These are phyloP conservation scores for Chlamydomonas schloesseri DNA, from an alignment of 139 green algal genomes.

Conservation along the genomic window DNA sequence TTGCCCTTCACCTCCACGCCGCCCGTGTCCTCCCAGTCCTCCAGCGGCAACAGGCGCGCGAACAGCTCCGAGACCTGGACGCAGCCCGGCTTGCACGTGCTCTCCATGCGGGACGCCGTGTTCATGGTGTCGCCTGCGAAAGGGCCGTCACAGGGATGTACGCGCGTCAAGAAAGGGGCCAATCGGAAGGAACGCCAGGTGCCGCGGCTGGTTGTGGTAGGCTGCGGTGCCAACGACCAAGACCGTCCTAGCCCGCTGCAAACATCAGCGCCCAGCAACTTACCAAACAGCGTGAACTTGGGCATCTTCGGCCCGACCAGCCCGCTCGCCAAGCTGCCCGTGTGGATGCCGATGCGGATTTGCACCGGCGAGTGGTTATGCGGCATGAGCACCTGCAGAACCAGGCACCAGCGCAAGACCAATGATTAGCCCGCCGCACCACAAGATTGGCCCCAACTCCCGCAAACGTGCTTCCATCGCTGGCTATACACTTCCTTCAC, in stretches of 20 bases:
- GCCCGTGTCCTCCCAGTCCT: slow-evolving; percentile 56
- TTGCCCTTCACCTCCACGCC: slow-evolving; percentile 64
- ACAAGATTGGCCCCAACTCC: no score
- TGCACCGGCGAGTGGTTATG: slow-evolving; percentile 59
- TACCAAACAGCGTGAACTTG: slow-evolving; percentile 69
- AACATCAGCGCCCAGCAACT: not conserved
- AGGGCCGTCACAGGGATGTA: not conserved
- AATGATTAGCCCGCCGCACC: no score
- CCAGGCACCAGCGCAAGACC: no score
- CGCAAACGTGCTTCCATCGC: no score
- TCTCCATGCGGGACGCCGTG: slow-evolving; percentile 57
- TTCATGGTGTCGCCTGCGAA: slow-evolving; percentile 54
- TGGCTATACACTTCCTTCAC: no score
- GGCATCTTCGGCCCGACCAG: slow-evolving; percentile 67
- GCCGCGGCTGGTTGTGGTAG: no score
- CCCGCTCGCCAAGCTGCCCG: slow-evolving; percentile 52
- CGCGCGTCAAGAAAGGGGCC: not conserved
- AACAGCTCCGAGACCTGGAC: slow-evolving; percentile 63
- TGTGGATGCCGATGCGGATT: slow-evolving; percentile 66
- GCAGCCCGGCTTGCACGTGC: slow-evolving; percentile 57
- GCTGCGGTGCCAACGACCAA: no score
- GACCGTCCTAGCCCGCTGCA: not conserved
- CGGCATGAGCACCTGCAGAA: slow-evolving; percentile 53
- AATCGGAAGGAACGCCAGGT: no score
- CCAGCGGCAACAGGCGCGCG: slow-evolving; percentile 44